These are phyloP conservation scores for Teratosphaeriaceae sp. DNA, from an alignment of 2,329 filamentous ascomycete genomes.

Conservation along the genomic window DNA sequence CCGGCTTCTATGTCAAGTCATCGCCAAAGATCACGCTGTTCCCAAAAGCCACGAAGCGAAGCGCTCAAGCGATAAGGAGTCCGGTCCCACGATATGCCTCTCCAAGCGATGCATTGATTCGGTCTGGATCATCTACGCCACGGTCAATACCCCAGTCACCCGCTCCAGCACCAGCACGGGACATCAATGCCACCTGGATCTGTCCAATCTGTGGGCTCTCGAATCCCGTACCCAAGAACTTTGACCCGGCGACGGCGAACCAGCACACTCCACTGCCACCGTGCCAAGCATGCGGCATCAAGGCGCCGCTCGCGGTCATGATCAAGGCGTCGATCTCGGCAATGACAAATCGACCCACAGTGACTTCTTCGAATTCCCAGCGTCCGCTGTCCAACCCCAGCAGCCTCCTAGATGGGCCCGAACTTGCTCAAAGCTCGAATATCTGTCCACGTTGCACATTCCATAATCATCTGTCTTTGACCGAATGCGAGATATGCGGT, in stretches of 20 bases:
- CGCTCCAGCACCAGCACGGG: conserved; percentile 37
- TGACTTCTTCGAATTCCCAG: background rate
- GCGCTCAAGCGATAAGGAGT: conserved; percentile 48
- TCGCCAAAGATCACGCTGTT: conserved; percentile 88
- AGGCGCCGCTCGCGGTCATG: conserved; percentile 73
- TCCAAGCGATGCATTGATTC: conserved; percentile 35
- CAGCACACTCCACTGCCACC: conserved; percentile 74
- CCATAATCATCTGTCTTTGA: conserved; percentile 79
- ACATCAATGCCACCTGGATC: conserved; percentile 72
- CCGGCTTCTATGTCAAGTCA: conserved; percentile 89
- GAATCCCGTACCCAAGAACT: conserved; percentile 87
- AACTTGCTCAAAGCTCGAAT: conserved; percentile 1
- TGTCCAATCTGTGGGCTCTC: conserved; percentile 95
- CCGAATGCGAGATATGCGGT: conserved; percentile 86
- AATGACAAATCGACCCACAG: conserved; percentile 50
- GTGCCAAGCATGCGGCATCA: conserved; percentile 90
- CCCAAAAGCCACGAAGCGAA: conserved; percentile 69
- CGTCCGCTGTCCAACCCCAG: background rate
- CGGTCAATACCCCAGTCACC: conserved; percentile 40
- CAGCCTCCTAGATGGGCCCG: background rate
- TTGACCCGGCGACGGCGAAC: conserved; percentile 76
- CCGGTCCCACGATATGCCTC: conserved; percentile 42
- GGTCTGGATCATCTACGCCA: conserved; percentile 42
- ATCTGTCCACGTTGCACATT: conserved; percentile 86
- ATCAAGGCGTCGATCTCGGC: conserved; percentile 80